These are phyloP conservation scores for Chrysoporthe puriensis DNA, from an alignment of 2,329 filamentous ascomycete genomes.

Conservation along the genomic window DNA sequence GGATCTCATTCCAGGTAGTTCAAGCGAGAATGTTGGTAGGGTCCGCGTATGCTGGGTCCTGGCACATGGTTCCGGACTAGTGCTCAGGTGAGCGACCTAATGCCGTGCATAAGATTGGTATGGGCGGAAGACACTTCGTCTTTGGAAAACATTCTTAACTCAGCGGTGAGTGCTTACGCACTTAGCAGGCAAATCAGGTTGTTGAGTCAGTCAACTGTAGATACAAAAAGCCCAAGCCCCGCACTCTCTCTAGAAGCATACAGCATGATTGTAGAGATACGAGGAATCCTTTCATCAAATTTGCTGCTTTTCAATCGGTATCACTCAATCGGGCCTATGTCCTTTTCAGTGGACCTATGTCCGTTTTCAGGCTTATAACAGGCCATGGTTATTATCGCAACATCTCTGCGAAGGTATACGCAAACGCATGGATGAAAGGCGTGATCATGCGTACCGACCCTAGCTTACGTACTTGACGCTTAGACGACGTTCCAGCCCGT, in stretches of 20 bases:
- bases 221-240: too few species aligned
- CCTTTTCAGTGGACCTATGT: constrained; percentile 1
- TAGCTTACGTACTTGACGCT: constrained; percentile 10
- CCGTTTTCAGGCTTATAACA: constrained; percentile 1
- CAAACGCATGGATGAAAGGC: constrained; percentile 10
- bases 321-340: constrained; percentile 14
- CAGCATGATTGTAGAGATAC: neutral
- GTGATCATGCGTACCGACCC: constrained; percentile 5
- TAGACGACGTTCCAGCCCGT: neutral
- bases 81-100: neutral
- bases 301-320: constrained; percentile 4
- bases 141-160: neutral
- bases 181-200: neutral
- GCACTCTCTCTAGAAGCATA: too few species aligned
- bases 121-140: neutral
- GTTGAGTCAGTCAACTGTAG: too few species aligned
- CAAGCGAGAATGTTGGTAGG: neutral
- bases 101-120: neutral
- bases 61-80: neutral
- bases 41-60: neutral
- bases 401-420: neutral
- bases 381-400: neutral
- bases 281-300: neutral
- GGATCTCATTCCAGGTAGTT: neutral
- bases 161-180: neutral